Base-by-base conservation (phyloP, 2,329 filamentous ascomycete species). In the Helminthosporium solani region DNA sequence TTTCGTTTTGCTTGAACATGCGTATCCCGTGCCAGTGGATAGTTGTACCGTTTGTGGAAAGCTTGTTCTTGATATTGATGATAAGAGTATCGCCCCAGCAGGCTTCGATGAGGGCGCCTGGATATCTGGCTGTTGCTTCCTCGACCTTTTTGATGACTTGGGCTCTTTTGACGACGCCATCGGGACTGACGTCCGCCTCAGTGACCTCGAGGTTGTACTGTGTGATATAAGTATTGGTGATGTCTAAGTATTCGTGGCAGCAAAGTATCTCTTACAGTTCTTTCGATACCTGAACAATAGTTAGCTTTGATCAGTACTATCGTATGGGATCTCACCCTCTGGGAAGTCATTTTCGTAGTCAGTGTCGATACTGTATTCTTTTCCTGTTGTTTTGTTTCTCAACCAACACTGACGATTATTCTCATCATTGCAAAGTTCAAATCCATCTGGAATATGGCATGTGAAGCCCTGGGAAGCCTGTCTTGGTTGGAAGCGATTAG, bases 1-100 rank as follows among this genome's bases (percentile, higher is more conserved):
- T 72, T 37, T 76, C 64, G 50, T 75, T 78, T 40, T 73, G 77
- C 52, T 73, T 66, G 47, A 54, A 73, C 72, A 59, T 79, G 3
- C 80, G 73, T 40, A 86, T 41, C 0, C 78, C 83, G 58, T 85
- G 82, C 65, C 75, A 85, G 58, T 85, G 82, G n/a, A 84, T 77
- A 16, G 74, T 74, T 4, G 80, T 84, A 30, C 81, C 80, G 33
- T 85, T 84, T 52, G 74, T 57, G 12, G 66, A 63, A 66, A 77
- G 46, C 36, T 66, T 41, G 61, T 85, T 85, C 28, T 67, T 78
- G 8, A 85, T 75, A 25, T 55, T 53, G 39, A 61, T 45, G 11
- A 51, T 27, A 11, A 60, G 28, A 20, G 55, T 58, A 33, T 60
- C 56, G n/a, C 56, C 56, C 56, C 56, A 60, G 35, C 57, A 61